These are phyloP conservation scores for Apiospora malaysiana DNA, from an alignment of 2,329 filamentous ascomycete genomes.

Conservation along the genomic window DNA sequence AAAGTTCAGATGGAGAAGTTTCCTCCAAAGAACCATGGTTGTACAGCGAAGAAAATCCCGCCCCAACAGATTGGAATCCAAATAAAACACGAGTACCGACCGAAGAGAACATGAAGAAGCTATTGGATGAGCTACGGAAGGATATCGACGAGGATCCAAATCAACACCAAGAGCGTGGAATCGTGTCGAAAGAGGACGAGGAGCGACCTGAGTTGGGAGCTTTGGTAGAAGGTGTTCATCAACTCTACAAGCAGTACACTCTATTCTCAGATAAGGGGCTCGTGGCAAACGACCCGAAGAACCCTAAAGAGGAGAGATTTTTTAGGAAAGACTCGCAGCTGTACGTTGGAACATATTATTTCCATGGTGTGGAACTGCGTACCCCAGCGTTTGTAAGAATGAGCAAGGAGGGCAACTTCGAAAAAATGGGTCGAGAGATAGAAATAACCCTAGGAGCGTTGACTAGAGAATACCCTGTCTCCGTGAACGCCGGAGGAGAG, in stretches of 20 bases:
- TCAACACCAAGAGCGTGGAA: no score
- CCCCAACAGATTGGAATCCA: no score
- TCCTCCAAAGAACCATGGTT: rapidly evolving
- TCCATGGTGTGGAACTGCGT: background rate
- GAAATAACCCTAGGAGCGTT: rapidly evolving
- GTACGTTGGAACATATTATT: background rate
- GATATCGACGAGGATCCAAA: no score
- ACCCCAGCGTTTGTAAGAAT: background rate
- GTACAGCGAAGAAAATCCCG: no score
- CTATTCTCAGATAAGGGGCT: background rate
- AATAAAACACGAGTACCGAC: no score
- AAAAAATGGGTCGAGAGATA: background rate
- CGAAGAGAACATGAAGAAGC: no score
- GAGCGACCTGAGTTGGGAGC: background rate
- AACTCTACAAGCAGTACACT: background rate
- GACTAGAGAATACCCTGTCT: background rate
- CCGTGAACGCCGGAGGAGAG: background rate
- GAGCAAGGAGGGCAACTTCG: background rate
- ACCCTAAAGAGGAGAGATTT: background rate
- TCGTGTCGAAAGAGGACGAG: no score
- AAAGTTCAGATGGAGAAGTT: background rate
- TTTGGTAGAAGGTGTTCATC: background rate
- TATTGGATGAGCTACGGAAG: no score
- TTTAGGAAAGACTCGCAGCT: background rate
- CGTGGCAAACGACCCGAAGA: background rate